Conservation (phyloP, 2,329 filamentous ascomycete genomes). For the Calonectria pseudoturangicola region DNA sequence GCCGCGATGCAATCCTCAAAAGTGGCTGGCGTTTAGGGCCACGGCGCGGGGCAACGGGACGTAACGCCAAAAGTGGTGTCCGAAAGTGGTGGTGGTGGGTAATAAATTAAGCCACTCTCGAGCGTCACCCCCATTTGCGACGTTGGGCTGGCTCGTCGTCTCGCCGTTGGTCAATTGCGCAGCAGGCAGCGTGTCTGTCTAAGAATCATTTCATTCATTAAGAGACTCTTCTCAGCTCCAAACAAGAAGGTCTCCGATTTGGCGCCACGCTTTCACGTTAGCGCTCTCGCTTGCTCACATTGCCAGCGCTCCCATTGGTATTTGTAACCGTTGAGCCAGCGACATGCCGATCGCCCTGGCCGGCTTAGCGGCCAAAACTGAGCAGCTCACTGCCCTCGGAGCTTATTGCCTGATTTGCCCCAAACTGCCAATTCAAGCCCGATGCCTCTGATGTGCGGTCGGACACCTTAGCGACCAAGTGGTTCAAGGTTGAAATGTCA, state of each 20-base stretch:
- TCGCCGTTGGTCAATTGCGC: background rate
- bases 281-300: conserved; percentile 12
- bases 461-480: conserved; percentile 7
- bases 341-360: conserved; percentile 13
- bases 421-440: conserved; percentile 2
- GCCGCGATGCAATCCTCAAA: background rate
- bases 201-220: background rate
- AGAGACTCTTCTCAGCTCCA: background rate
- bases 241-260: background rate
- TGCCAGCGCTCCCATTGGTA: background rate
- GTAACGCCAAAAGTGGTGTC: conserved; percentile 18
- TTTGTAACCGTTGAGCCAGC: background rate
- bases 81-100: conserved; percentile 22
- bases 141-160: background rate
- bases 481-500: background rate
- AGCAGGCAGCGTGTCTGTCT: background rate
- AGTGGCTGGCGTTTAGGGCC: background rate
- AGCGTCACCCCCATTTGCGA: conserved; percentile 15
- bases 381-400: conserved; percentile 5
- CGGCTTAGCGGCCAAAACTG: background rate
- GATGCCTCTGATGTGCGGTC: background rate
- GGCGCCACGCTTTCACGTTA: conserved; percentile 9
- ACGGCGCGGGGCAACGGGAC: conserved; percentile 17
- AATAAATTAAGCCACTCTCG: conserved; percentile 22
- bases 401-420: conserved; percentile 18